A percentile compares a stretch with the other conserved stretches of the same genome.
phyloP scores from a whole-genome alignment of 352 stramenopile species.

The Pythium guiyangense region DNA sequence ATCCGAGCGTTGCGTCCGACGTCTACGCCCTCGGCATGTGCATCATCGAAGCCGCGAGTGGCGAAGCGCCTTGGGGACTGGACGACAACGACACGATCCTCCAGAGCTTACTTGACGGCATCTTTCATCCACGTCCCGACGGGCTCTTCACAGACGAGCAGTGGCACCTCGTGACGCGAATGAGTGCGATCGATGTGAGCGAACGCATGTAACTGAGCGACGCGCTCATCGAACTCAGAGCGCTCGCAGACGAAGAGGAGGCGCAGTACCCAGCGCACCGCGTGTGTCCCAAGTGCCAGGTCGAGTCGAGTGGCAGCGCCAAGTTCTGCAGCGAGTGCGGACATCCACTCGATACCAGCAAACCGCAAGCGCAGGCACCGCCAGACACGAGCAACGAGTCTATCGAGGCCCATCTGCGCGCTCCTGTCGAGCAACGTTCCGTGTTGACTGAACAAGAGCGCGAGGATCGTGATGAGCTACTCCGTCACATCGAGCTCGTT shows the following conservation, averaged over 20 bases:
- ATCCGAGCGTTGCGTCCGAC: conserved; percentile 1
- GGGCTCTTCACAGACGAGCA: conserved; percentile 11
- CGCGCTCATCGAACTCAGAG: conserved; percentile 9
- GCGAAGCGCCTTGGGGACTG: conserved; percentile 25
- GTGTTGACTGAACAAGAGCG: no score
- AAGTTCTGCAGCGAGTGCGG: no score
- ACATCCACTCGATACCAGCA: no score
- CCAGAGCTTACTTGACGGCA: conserved; percentile 14
- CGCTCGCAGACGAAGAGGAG: conserved; percentile 12
- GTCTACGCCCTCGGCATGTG: conserved; percentile 44
- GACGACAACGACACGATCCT: conserved; percentile 24
- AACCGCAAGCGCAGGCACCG: no score
- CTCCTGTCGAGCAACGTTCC: no score
- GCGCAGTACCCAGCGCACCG: no score
- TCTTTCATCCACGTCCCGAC: conserved; percentile 5
- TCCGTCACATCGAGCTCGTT: no score
- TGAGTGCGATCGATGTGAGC: conserved; percentile 5
- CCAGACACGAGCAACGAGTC: no score
- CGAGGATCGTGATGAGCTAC: no score
- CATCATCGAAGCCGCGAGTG: conserved; percentile 33
- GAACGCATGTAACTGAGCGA: conserved; percentile 8
- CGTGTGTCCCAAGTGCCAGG: no score
- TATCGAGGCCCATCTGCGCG: no score
- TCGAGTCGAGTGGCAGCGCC: no score
- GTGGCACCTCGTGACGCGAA: conserved; percentile 11